A percentile compares a stretch with the other conserved stretches of the same genome.
Conservation (phyloP, 805 yeast species). For the Candida coleopterorum region DNA sequence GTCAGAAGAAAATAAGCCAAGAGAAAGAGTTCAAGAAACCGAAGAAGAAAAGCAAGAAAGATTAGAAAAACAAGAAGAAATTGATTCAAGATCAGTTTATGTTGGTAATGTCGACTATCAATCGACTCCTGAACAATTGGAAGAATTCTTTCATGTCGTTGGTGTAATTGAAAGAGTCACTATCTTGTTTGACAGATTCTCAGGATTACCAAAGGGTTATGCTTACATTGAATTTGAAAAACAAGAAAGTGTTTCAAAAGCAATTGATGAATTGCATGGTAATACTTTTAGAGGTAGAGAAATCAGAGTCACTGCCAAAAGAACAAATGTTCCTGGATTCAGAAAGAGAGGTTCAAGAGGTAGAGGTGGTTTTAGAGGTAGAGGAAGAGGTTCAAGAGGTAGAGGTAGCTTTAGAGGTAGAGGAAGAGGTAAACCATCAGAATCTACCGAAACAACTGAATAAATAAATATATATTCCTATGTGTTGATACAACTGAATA, state of each 20-base stretch:
- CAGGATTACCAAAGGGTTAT: constrained; percentile 52
- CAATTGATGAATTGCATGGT: constrained; percentile 41
- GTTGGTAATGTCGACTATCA: constrained; percentile 48
- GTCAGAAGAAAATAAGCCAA: constrained; percentile 7
- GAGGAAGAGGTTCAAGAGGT: constrained; percentile 12
- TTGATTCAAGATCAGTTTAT: constrained; percentile 50
- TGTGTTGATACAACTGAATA: not conserved
- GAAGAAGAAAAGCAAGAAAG: constrained; percentile 29
- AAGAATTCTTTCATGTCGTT: constrained; percentile 37
- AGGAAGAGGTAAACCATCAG: constrained; percentile 10
- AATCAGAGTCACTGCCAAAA: constrained; percentile 44
- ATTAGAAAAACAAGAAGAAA: constrained; percentile 37
- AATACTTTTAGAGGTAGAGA: constrained; percentile 42
- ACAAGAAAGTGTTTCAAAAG: constrained; percentile 38
- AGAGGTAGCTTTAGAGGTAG: constrained; percentile 14
- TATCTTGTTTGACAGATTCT: constrained; percentile 40
- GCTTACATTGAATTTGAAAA: constrained; percentile 59
- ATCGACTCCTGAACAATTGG: constrained; percentile 48
- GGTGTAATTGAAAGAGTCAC: constrained; percentile 52
- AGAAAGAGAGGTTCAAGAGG: constrained; percentile 28
- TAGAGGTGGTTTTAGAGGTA: constrained; percentile 17
- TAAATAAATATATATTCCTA: not conserved
- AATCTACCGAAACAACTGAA: too few relatives aligned
- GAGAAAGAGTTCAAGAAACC: constrained; percentile 16
- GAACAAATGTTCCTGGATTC: constrained; percentile 52